A percentile compares a stretch with the other conserved stretches of the same genome.
Conservation (phyloP, 2,329 filamentous ascomycete species). For the Cladophialophora immunda region DNA sequence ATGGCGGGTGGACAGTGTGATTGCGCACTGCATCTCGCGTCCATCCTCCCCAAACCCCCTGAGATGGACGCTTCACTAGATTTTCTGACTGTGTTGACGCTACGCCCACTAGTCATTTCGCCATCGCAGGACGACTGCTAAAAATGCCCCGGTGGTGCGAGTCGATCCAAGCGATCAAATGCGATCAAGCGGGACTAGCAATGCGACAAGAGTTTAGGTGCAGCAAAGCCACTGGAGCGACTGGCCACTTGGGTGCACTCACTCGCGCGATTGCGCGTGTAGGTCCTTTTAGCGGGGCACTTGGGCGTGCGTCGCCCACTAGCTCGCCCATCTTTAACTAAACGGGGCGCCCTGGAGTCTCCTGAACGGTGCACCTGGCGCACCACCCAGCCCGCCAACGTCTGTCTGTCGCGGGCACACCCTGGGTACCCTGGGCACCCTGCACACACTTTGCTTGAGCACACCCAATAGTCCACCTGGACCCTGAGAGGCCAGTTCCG, state of each 20-base stretch:
- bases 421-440: too few species aligned
- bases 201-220: conserved; percentile 20
- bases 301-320: not conserved
- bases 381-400: not conserved
- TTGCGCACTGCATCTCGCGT: conserved; percentile 18
- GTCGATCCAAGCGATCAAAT: conserved; percentile 13
- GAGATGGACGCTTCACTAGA: conserved; percentile 4
- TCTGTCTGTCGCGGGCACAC: not conserved
- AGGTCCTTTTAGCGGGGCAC: conserved; percentile 10
- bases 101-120: conserved; percentile 10
- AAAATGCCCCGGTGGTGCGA: conserved; percentile 21
- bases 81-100: conserved; percentile 21
- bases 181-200: conserved; percentile 16
- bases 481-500: not conserved
- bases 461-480: not conserved
- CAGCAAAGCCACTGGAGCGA: conserved; percentile 7
- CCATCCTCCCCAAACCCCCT: conserved; percentile 9
- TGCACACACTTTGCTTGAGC: not conserved
- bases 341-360: conserved; percentile 6
- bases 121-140: conserved; percentile 14
- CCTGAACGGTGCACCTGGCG: not conserved
- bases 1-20: not conserved
- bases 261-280: conserved; percentile 15
- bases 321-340: conserved; percentile 16
- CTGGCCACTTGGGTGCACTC: conserved; percentile 11